A percentile compares a stretch with the other conserved stretches of the same genome.
Evolutionary conservation across 306 rosid species (phyloP).

Genomic region (Sicyos baderoa): DNA sequence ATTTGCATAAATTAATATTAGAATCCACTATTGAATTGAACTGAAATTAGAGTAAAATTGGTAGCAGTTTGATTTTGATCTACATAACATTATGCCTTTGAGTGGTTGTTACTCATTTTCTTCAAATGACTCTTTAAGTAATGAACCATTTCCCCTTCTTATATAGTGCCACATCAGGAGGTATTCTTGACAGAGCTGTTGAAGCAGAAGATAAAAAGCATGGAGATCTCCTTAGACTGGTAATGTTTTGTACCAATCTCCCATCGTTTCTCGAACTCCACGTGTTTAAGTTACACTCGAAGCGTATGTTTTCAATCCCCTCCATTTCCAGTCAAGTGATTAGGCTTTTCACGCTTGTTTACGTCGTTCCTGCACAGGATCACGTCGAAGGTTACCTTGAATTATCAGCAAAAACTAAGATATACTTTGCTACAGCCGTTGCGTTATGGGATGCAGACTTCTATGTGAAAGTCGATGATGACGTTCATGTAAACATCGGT

Average conservation of each 20-base stretch:
- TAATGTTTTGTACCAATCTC: constrained; percentile 28
- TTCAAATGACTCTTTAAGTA: constrained; percentile 5
- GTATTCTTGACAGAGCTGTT: constrained; percentile 91
- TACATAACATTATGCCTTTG: neutral
- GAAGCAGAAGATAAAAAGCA: constrained; percentile 96
- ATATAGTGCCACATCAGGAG: constrained; percentile 90
- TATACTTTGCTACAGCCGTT: constrained; percentile 79
- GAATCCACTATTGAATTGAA: neutral
- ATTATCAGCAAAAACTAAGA: constrained; percentile 90
- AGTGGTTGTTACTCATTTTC: constrained; percentile 8
- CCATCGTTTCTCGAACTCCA: constrained; percentile 5
- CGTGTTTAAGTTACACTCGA: neutral
- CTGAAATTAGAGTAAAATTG: neutral
- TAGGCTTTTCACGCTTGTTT: neutral
- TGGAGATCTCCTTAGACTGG: constrained; percentile 97
- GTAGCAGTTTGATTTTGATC: neutral
- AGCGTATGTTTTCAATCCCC: neutral
- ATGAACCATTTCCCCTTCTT: constrained; percentile 20
- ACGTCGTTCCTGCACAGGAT: constrained; percentile 41
- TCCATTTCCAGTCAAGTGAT: neutral
- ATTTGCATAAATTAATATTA: neutral
- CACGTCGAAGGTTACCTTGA: constrained; percentile 99
- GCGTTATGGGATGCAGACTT: constrained; percentile 95
- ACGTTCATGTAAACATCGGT: constrained; percentile 97
- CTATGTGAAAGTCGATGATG: constrained; percentile 94